A percentile compares a stretch with the other conserved stretches of the same genome.
These are phyloP conservation scores for Eutrema japonicum DNA, from an alignment of 345 rosid species.

Conservation along the genomic window DNA sequence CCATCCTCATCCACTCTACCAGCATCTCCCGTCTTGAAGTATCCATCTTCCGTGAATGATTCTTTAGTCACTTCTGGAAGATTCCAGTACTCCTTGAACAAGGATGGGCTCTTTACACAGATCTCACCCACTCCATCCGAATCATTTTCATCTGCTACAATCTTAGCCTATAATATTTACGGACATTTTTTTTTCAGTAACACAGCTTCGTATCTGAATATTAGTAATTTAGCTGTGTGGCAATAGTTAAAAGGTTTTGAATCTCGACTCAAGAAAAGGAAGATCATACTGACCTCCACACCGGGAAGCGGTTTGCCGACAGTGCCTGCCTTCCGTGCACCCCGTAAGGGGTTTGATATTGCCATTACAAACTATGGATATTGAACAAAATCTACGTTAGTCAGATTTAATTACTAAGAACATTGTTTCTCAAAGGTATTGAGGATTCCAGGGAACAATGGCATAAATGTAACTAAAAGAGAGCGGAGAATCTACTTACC, in stretches of 20 bases:
- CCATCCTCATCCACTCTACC: constrained; percentile 88
- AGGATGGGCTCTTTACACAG: constrained; percentile 87
- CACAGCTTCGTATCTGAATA: background rate
- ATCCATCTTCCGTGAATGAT: constrained; percentile 85
- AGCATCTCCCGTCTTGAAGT: constrained; percentile 96
- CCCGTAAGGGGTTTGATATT: constrained; percentile 83
- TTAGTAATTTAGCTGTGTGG: background rate
- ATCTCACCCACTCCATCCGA: constrained; percentile 74
- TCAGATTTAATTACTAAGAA: constrained; percentile 7
- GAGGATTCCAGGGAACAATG: constrained; percentile 1
- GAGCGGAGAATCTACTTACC: constrained; percentile 47
- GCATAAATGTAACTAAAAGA: constrained; percentile 14
- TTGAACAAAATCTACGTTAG: constrained; percentile 14
- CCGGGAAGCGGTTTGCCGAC: constrained; percentile 98
- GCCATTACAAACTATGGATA: constrained; percentile 87
- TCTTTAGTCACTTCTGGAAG: constrained; percentile 90
- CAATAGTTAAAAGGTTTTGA: constrained; percentile 10
- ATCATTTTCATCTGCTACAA: constrained; percentile 63
- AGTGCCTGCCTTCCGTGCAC: constrained; percentile 84
- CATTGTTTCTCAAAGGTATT: constrained; percentile 4
- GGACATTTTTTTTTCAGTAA: constrained; percentile 18
- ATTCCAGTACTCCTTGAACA: constrained; percentile 96
- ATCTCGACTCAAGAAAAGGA: constrained; percentile 15
- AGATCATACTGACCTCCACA: constrained; percentile 67
- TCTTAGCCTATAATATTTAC: constrained; percentile 63